Evolutionary conservation across 768 basidiomycete genomes (phyloP), one percentile per base, ranked within the genome.

Genomic region (Hygrocybe coccinea): DNA sequence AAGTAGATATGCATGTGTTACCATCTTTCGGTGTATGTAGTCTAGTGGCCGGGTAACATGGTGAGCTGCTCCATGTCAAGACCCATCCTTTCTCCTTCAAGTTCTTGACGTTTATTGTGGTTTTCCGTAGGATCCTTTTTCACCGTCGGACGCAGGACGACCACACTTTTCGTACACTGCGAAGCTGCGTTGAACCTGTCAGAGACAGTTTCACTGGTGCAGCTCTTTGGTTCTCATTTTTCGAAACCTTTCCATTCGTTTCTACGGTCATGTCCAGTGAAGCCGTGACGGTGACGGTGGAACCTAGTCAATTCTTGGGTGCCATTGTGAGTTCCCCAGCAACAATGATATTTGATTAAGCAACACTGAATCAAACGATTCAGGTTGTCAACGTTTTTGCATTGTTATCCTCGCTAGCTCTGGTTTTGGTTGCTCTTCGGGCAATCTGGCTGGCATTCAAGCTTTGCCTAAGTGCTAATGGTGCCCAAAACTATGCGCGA

Each of bases 341-440:
- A 17, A 21, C 33, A 34, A 37, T 19, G 6, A 11, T 0, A 45
- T 24, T 11, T 34, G 2, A n/a, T n/a, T n/a, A 17, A 29, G 54
- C 21, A 3, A 60, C 62, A 59, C 44, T 19, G 9, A 21, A 19
- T 33, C 19, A 15, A 21, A 14, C 12, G 6, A 14, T 15, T 24
- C 48, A 79, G 79, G 73, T 75, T 52, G 75, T 83, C 56, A 76
- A 78, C 55, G 68, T 71, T 19, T 81, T 86, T 62, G 80, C 84
- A 15, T 56, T 79, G 43, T 62, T 84, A 29, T 83, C 85, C 8
- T 67, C 80, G 17, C 54, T 81, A 34, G 83, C 81, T 3, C 66
- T 87, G 38, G 61, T 74, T 17, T 78, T 77, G 12, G 77, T 86
- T 49, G 71, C 71, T 53, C 53, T 75, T 29, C 78, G 82, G 55